phyloP scores from a whole-genome alignment of 73 alveolate genomes.

The Symbiodinium natans region DNA sequence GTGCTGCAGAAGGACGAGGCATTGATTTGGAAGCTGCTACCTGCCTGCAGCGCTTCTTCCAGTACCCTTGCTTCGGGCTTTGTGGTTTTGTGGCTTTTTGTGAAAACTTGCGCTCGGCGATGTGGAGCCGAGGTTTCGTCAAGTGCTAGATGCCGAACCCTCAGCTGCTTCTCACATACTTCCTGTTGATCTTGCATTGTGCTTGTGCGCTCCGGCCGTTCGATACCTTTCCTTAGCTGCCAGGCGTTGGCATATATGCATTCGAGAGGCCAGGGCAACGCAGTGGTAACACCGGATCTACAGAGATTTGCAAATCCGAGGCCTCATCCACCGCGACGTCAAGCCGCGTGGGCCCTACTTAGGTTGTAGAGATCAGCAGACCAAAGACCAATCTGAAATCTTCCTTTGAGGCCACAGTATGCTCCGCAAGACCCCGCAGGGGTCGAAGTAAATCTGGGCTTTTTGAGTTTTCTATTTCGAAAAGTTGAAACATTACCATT shows the following conservation, averaged over 20 bases:
- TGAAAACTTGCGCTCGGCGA: background rate
- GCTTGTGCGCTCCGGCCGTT: background rate
- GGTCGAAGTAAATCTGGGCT: too few species aligned
- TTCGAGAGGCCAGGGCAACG: slow-evolving; percentile 36
- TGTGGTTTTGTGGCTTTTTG: too few species aligned
- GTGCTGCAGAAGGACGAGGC: slow-evolving; percentile 92
- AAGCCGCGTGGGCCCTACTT: slow-evolving; percentile 94
- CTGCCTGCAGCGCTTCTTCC: background rate
- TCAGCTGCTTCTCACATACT: background rate
- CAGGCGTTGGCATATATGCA: slow-evolving; percentile 96
- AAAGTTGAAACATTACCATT: too few species aligned
- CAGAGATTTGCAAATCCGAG: background rate
- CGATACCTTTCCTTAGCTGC: background rate
- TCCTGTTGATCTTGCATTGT: background rate
- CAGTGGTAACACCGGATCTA: background rate
- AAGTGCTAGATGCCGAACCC: slow-evolving; percentile 94
- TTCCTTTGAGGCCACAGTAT: too few species aligned
- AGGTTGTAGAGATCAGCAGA: too few species aligned
- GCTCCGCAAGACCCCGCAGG: too few species aligned
- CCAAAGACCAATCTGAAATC: too few species aligned
- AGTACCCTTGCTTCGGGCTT: background rate
- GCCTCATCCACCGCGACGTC: slow-evolving; percentile 96
- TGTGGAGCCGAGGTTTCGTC: slow-evolving; percentile 65
- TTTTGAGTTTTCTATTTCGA: too few species aligned
- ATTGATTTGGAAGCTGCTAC: slow-evolving; percentile 95